Conservation (phyloP, 2,329 filamentous ascomycete genomes). For the Aureobasidium musti region DNA sequence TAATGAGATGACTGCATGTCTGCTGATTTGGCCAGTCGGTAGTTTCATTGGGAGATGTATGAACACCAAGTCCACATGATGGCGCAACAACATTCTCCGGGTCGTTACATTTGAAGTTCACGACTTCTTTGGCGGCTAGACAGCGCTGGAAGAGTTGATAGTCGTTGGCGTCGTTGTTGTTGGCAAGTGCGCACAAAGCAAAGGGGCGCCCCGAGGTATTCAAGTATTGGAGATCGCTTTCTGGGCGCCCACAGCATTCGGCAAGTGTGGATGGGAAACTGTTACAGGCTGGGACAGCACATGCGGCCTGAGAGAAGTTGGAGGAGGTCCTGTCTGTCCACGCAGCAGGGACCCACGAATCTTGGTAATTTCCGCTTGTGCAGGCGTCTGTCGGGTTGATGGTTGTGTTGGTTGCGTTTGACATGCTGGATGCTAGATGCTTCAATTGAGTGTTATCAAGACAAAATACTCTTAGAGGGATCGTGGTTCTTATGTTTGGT, state of each 20-base stretch:
- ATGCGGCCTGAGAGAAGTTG: slow-evolving; percentile 14
- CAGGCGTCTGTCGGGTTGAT: neutral
- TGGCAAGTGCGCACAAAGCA: neutral
- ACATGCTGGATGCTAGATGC: neutral
- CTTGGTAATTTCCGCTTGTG: no score
- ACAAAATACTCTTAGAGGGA: no score
- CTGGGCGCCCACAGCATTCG: neutral
- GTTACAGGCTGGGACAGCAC: neutral
- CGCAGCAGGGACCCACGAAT: neutral
- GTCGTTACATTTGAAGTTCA: neutral
- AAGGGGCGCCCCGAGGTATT: neutral
- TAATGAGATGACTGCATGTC: neutral
- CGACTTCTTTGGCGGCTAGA: neutral
- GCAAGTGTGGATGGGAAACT: neutral
- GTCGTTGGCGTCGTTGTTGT: neutral
- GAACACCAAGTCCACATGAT: neutral
- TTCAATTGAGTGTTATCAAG: neutral
- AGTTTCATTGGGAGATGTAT: neutral
- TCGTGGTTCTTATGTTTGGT: neutral
- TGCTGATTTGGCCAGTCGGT: neutral
- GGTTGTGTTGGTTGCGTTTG: neutral
- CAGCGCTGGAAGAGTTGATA: neutral
- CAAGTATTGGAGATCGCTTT: neutral
- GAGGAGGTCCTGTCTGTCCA: neutral
- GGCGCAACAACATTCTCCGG: neutral